A percentile compares a stretch with the other conserved stretches of the same genome.
Evolutionary conservation across 352 stramenopile genomes (phyloP).

Genomic region (Phytophthora pini): DNA sequence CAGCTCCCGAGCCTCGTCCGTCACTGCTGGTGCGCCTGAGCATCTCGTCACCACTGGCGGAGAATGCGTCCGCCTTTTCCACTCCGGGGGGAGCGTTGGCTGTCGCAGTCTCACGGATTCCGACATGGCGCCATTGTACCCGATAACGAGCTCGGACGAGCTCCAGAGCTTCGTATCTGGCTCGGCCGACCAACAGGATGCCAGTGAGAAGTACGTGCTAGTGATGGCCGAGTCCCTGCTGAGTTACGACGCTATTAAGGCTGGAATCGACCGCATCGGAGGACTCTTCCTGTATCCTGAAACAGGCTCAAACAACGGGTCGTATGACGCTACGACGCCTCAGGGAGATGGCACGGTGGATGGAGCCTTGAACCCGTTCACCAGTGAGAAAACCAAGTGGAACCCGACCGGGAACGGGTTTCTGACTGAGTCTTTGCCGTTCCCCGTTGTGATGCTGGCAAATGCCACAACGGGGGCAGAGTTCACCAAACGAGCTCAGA

Average conservation of each 20-base stretch:
- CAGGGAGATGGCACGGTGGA: conserved; percentile 72
- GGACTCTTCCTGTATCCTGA: conserved; percentile 71
- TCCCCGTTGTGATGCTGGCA: conserved; percentile 74
- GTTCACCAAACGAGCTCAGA: conserved; percentile 64
- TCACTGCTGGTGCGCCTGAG: conserved; percentile 69
- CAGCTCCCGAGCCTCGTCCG: conserved; percentile 44
- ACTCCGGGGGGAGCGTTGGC: conserved; percentile 68
- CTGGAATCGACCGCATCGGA: conserved; percentile 45
- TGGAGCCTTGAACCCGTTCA: conserved; percentile 73
- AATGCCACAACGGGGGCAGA: conserved; percentile 40
- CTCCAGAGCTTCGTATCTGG: conserved; percentile 52
- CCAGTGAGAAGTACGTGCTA: conserved; percentile 57
- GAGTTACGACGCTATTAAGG: conserved; percentile 38
- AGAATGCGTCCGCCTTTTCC: conserved; percentile 83
- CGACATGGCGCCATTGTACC: conserved; percentile 67
- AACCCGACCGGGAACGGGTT: conserved; percentile 67
- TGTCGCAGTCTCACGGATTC: conserved; percentile 60
- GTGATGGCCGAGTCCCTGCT: conserved; percentile 74
- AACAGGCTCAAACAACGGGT: conserved; percentile 42
- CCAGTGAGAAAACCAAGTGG: conserved; percentile 61
- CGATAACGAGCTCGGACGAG: conserved; percentile 50
- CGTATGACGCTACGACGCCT: conserved; percentile 58
- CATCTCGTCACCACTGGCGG: conserved; percentile 68
- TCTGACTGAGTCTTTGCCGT: conserved; percentile 48
- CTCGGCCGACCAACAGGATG: conserved; percentile 27